These are phyloP conservation scores for Chaetomium sp. DNA, from an alignment of 2,329 filamentous ascomycete species.

Conservation along the genomic window DNA sequence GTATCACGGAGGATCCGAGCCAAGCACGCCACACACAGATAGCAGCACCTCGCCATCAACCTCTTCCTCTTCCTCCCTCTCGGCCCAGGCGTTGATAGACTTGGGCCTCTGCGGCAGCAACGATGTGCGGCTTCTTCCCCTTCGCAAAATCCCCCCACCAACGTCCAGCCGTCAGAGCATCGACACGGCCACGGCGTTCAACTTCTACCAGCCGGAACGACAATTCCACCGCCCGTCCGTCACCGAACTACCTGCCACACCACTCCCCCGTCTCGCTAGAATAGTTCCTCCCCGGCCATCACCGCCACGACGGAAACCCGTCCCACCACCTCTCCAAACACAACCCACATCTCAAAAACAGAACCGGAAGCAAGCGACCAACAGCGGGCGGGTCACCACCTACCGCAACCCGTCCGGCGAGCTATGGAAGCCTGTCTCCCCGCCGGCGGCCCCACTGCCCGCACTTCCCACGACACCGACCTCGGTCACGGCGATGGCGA, in stretches of 20 bases:
- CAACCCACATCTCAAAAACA: neutral
- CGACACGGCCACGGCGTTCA: conserved; percentile 16
- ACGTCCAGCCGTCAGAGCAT: conserved; percentile 9
- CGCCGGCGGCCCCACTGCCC: conserved; percentile 7
- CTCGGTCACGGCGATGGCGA: neutral
- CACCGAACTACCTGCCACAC: conserved; percentile 12
- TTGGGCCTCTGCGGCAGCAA: conserved; percentile 1
- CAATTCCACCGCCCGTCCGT: neutral
- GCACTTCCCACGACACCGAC: neutral
- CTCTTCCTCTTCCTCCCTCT: conserved; percentile 9
- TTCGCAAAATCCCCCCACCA: neutral
- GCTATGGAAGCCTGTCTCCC: conserved; percentile 13
- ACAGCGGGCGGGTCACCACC: neutral
- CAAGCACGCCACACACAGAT: conserved; percentile 1
- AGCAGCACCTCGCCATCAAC: neutral
- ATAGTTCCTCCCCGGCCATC: neutral
- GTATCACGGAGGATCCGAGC: neutral
- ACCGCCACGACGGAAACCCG: neutral
- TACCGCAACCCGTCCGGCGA: conserved; percentile 17
- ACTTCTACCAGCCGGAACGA: conserved; percentile 10
- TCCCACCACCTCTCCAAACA: neutral
- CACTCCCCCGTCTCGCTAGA: neutral
- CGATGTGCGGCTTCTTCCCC: neutral
- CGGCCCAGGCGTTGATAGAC: conserved; percentile 7
- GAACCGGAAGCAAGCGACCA: neutral